These are phyloP conservation scores for Rhynchosporium agropyri DNA, from an alignment of 2,329 filamentous ascomycete genomes.

Conservation along the genomic window DNA sequence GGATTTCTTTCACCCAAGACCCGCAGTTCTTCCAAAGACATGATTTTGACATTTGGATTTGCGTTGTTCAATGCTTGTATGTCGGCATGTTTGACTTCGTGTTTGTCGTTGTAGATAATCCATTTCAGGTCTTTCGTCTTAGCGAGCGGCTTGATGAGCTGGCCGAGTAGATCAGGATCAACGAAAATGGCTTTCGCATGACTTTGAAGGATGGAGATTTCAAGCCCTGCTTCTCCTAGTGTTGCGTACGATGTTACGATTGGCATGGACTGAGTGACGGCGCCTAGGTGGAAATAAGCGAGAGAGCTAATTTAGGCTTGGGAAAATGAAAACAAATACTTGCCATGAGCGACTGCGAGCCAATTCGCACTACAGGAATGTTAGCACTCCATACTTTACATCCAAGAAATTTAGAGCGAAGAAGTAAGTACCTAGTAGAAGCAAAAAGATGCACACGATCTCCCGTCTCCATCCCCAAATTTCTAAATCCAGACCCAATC, in stretches of 20 bases:
- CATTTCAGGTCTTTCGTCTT: constrained; percentile 54
- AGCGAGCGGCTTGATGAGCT: constrained; percentile 58
- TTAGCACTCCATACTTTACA: background rate
- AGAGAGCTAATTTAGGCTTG: constrained; percentile 7
- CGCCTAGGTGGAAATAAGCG: constrained; percentile 33
- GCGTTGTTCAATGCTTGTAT: constrained; percentile 55
- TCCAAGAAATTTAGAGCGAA: background rate
- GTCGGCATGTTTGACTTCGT: constrained; percentile 51
- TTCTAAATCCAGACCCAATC: constrained; percentile 69
- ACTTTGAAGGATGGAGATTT: constrained; percentile 83
- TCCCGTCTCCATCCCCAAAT: constrained; percentile 66
- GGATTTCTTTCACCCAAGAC: constrained; percentile 60
- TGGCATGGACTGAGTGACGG: constrained; percentile 79
- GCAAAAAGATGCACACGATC: constrained; percentile 79
- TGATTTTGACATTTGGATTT: constrained; percentile 55
- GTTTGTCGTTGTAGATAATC: constrained; percentile 57
- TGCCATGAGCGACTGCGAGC: constrained; percentile 53
- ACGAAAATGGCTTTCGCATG: constrained; percentile 81
- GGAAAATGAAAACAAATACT: constrained; percentile 6
- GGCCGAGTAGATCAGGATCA: constrained; percentile 75
- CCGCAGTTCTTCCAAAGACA: constrained; percentile 55
- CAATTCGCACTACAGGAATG: constrained; percentile 43
- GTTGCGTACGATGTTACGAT: constrained; percentile 96
- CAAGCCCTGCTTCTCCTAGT: constrained; percentile 78
- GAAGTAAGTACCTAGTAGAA: constrained; percentile 55